Percentiles rank a stretch among this genome's conserved stretches.
These are phyloP conservation scores for Brassica rapa DNA, from an alignment of 345 rosid species.

Conservation along the genomic window DNA sequence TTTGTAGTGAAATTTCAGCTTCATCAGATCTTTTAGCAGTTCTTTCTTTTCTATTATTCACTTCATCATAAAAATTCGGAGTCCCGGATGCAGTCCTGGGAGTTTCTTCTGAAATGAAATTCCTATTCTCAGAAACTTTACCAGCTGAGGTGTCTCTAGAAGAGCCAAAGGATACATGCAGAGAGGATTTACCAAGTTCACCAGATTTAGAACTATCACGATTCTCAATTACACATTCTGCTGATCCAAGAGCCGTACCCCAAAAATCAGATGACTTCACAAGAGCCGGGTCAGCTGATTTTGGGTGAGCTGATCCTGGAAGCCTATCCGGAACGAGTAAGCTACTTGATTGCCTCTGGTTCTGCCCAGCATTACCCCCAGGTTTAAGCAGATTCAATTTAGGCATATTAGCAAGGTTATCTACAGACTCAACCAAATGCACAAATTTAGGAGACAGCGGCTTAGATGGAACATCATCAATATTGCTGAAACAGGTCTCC, in stretches of 20 bases:
- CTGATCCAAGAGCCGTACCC: conserved; percentile 54
- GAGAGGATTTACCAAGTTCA: conserved; percentile 42
- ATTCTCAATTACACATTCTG: conserved; percentile 29
- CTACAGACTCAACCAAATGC: conserved; percentile 62
- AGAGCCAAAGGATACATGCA: conserved; percentile 50
- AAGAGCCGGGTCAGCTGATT: conserved; percentile 38
- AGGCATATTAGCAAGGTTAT: conserved; percentile 41
- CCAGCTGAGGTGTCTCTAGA: conserved; percentile 25
- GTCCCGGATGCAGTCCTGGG: conserved; percentile 30
- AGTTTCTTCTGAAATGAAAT: conserved; percentile 38
- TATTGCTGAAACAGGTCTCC: conserved; percentile 39
- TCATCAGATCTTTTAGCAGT: conserved; percentile 33
- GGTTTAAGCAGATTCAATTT: conserved; percentile 41
- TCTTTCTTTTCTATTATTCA: conserved; percentile 32
- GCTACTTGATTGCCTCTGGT: conserved; percentile 34
- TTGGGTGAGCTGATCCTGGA: conserved; percentile 39
- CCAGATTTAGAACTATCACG: conserved; percentile 36
- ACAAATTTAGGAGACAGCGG: conserved; percentile 71
- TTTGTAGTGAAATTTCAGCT: conserved; percentile 37
- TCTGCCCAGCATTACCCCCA: conserved; percentile 35
- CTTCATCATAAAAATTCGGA: conserved; percentile 29
- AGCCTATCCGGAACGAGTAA: conserved; percentile 24
- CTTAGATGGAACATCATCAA: conserved; percentile 47
- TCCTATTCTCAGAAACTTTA: conserved; percentile 36
- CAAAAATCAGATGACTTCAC: conserved; percentile 57